Percentiles rank a stretch among this genome's conserved stretches.
Conservation (phyloP, 2,329 filamentous ascomycete genomes). For the Colletotrichum musae region DNA sequence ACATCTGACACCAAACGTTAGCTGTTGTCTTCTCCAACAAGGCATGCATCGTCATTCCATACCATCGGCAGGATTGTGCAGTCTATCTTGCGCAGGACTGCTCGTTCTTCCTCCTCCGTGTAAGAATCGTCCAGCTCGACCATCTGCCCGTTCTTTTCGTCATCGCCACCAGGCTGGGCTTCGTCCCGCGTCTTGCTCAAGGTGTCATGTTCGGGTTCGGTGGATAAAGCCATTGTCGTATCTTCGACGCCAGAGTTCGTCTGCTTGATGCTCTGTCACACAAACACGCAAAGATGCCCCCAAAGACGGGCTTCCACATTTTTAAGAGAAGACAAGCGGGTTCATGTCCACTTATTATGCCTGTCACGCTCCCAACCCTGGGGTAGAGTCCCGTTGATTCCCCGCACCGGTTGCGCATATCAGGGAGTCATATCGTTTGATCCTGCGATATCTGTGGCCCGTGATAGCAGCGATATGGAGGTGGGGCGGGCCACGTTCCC, state of each 20-base stretch:
- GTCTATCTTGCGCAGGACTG: conserved; percentile 52
- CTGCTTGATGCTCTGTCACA: neutral
- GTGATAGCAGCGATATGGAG: conserved; percentile 32
- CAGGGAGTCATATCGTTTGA: conserved; percentile 14
- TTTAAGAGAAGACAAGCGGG: conserved; percentile 7
- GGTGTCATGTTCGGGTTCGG: neutral
- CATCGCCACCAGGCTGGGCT: neutral
- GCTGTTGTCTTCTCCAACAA: neutral
- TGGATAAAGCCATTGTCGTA: conserved; percentile 9
- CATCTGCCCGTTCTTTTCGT: conserved; percentile 42
- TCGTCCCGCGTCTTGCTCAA: neutral
- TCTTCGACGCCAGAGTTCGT: neutral
- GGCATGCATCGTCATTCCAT: neutral
- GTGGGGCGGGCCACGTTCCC: conserved; percentile 33
- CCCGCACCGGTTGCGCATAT: conserved; percentile 30
- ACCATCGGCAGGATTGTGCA: conserved; percentile 50
- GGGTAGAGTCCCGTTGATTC: conserved; percentile 20
- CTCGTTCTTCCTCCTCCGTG: conserved; percentile 50
- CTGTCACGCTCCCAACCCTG: conserved; percentile 14
- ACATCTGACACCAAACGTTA: conserved; percentile 49
- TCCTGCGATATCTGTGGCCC: conserved; percentile 24
- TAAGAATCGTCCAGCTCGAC: conserved; percentile 42
- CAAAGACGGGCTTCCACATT: conserved; percentile 2
- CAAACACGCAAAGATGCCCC: neutral
- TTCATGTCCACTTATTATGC: conserved; percentile 20